Percentiles rank a stretch among this genome's conserved stretches.
Evolutionary conservation across 352 stramenopile species (phyloP).

Genomic region (Globisporangium recalcitrans): DNA sequence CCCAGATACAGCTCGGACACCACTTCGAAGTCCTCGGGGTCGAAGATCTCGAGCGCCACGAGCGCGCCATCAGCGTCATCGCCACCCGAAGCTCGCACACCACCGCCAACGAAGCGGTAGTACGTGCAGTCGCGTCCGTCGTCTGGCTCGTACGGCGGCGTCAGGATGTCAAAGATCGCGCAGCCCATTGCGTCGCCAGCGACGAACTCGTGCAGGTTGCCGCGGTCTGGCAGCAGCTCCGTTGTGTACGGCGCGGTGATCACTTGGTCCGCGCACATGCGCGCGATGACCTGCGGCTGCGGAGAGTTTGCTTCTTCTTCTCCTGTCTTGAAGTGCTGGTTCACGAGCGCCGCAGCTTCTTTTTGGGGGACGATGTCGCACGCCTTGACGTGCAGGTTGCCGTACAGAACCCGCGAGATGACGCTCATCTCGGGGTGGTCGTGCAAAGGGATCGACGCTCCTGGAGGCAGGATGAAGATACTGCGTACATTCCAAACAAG

Average conservation of each 20-base stretch:
- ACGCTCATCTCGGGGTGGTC: constrained; percentile 85
- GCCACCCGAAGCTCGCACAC: constrained; percentile 4
- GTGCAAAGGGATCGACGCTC: constrained; percentile 67
- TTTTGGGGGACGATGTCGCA: constrained; percentile 43
- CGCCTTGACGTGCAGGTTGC: constrained; percentile 51
- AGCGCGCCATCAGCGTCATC: constrained; percentile 10
- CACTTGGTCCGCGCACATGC: constrained; percentile 34
- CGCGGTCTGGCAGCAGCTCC: constrained; percentile 57
- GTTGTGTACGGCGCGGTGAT: constrained; percentile 57
- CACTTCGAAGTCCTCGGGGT: constrained; percentile 52
- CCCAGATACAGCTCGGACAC: constrained; percentile 42
- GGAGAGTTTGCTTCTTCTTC: not conserved
- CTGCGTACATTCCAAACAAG: constrained; percentile 18
- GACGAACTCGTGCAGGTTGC: constrained; percentile 79
- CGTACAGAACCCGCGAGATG: constrained; percentile 78
- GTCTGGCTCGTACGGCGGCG: constrained; percentile 69
- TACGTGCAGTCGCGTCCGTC: constrained; percentile 71
- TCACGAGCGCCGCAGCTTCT: not conserved
- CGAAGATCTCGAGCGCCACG: constrained; percentile 42
- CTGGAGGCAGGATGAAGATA: constrained; percentile 80
- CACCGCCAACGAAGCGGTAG: constrained; percentile 50
- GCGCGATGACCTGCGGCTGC: constrained; percentile 22
- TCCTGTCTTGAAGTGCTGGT: not conserved
- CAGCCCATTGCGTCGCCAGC: constrained; percentile 66
- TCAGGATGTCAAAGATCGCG: constrained; percentile 84